Base-by-base conservation (phyloP, 169 alveolate species). In the Neospora caninum region DNA sequence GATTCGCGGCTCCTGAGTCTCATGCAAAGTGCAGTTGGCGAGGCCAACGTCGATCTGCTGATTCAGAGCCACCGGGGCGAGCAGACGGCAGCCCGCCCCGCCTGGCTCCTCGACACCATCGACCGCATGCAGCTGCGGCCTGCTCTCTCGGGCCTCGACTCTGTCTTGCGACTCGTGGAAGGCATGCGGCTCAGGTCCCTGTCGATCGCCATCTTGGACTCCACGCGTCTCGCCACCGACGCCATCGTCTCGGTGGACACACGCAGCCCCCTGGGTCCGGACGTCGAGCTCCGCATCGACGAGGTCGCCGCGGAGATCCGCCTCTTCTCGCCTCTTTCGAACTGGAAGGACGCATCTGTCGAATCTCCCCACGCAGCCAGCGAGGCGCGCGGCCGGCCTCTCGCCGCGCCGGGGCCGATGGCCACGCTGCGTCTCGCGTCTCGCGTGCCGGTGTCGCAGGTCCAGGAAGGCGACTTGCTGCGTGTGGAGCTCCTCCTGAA, bases 71-170 rank as follows among this genome's bases (percentile, higher is more conserved):
- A 78, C 45, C 86, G 86, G 9, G 43, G 29, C 45, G 31, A 1
- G 39, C 45, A 2, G 39, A 29, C 20, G 31, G 27, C 39, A 78
- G 42, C 86, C 86, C 7, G 0, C 18, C 89, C 89, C 27, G 42
- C 38, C 16, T 82, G 89, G 89, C 89, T 82, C 38, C 67, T 82
- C 53, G 67, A 82, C 34, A 49, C 64, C 64, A 82, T 82, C 64
- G 89, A 82, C 67, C 53, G 64, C 67, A 82, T 82, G 89, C 89
- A 82, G 39, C 39, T 82, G 10, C 22, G 41, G 25, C 89, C 89
- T 13, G 13, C 89, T 7, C 89, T 82, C 38, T 42, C 67, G 36
- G 64, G 89, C 34, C 16, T 82, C 38, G 67, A 25, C 10, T 82
- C 89, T 7, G 54, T 67, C 10, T 36, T 82, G 64, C 31, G 16